Evolutionary conservation across 225 moss, liverwort and hornwort species (phyloP).

Genomic region (Marchantia paleacea): DNA sequence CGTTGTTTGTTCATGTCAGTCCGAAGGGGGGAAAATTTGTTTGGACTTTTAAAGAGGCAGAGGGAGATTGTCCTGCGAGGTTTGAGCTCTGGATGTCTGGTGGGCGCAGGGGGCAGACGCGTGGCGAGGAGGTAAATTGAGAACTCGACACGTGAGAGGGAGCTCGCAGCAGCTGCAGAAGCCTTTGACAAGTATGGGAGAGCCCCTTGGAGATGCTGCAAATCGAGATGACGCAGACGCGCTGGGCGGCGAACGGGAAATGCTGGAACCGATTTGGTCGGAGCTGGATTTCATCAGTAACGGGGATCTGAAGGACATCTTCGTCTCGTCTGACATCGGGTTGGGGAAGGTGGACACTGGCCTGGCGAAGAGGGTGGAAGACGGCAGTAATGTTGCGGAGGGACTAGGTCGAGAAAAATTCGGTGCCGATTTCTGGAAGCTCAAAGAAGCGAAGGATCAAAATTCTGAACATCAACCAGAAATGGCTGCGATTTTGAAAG

Average conservation of each 20-base stretch:
- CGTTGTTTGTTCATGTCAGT: too few species aligned
- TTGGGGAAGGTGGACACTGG: neutral
- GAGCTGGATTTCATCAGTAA: slow-evolving; percentile 25
- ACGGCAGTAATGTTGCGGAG: neutral
- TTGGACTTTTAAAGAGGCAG: neutral
- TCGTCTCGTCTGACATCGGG: neutral
- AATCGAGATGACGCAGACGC: neutral
- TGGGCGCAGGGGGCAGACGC: neutral
- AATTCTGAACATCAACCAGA: neutral
- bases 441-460: neutral
- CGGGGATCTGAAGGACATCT: slow-evolving; percentile 4
- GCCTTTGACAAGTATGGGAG: neutral
- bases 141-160: neutral
- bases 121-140: neutral
- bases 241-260: slow-evolving; percentile 10
- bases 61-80: neutral
- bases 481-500: neutral
- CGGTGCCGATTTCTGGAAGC: slow-evolving; percentile 3
- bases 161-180: neutral
- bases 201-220: neutral
- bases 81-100: neutral
- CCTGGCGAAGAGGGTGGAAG: neutral
- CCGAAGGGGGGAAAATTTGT: too few species aligned
- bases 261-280: slow-evolving; percentile 27
- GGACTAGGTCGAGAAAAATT: neutral